Percentiles rank a stretch among this genome's conserved stretches.
phyloP scores from a whole-genome alignment of 495 filamentous ascomycete genomes.

The Penicillium turbatum region DNA sequence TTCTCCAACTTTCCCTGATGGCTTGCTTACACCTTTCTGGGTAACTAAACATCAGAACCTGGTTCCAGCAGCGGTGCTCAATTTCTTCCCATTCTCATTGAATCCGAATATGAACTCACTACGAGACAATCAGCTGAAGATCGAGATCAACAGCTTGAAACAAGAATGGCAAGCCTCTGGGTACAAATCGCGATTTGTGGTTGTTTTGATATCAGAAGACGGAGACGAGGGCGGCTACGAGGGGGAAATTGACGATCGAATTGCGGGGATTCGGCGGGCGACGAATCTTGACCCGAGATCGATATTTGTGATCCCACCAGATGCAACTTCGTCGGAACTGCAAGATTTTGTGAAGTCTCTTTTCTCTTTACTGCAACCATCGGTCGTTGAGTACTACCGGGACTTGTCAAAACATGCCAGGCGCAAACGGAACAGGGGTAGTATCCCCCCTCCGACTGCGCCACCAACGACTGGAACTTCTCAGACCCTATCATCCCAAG shows the following conservation, averaged over 20 bases:
- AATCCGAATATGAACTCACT: constrained; percentile 66
- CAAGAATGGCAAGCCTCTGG: constrained; percentile 60
- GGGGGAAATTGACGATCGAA: constrained; percentile 67
- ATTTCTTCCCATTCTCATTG: constrained; percentile 66
- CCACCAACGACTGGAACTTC: constrained; percentile 78
- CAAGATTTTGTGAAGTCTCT: constrained; percentile 60
- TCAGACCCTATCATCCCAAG: constrained; percentile 73
- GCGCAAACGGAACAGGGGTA: constrained; percentile 72
- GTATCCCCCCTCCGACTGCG: constrained; percentile 75
- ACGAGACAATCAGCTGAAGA: constrained; percentile 82
- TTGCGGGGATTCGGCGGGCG: constrained; percentile 67
- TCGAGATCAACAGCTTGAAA: constrained; percentile 75
- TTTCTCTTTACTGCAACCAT: constrained; percentile 55
- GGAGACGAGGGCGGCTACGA: constrained; percentile 53
- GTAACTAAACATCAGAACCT: constrained; percentile 77
- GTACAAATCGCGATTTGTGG: constrained; percentile 69
- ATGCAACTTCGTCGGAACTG: constrained; percentile 56
- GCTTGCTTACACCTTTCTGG: constrained; percentile 76
- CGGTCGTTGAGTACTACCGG: constrained; percentile 77
- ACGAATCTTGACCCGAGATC: constrained; percentile 76
- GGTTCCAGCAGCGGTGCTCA: constrained; percentile 73
- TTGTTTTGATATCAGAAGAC: constrained; percentile 69
- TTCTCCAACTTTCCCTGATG: constrained; percentile 81
- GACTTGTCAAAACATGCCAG: constrained; percentile 84
- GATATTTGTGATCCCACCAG: constrained; percentile 69